phyloP scores from a whole-genome alignment of 2,329 filamentous ascomycete genomes.

The Aspergillus amoenus region DNA sequence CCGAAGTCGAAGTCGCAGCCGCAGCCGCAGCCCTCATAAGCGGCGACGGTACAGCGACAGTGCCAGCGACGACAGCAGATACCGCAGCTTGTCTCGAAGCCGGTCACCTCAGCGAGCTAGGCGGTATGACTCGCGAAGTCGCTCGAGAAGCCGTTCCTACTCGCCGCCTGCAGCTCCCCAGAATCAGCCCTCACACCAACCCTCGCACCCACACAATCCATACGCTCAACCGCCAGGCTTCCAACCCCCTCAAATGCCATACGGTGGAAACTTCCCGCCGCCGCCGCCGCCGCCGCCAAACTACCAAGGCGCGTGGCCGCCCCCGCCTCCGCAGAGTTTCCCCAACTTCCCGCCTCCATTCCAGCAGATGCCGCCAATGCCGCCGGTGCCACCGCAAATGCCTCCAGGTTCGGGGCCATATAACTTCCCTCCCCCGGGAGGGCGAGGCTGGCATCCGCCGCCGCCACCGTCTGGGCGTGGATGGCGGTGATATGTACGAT shows the following conservation, averaged over 20 bases:
- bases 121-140: slow-evolving; percentile 28
- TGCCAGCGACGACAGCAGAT: slow-evolving; percentile 30
- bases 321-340: slow-evolving; percentile 28
- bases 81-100: slow-evolving; percentile 27
- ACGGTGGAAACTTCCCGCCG: slow-evolving; percentile 16
- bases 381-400: neutral
- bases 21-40: slow-evolving; percentile 48
- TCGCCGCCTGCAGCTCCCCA: slow-evolving; percentile 26
- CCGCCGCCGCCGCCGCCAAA: slow-evolving; percentile 33
- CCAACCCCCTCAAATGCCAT: slow-evolving; percentile 20
- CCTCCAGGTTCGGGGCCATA: slow-evolving; percentile 23
- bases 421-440: slow-evolving; percentile 31
- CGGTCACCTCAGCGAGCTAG: slow-evolving; percentile 28
- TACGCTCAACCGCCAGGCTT: neutral
- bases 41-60: slow-evolving; percentile 43
- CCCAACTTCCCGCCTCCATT: slow-evolving; percentile 26
- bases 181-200: neutral
- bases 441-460: slow-evolving; percentile 22
- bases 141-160: slow-evolving; percentile 32
- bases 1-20: slow-evolving; percentile 42
- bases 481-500: slow-evolving; percentile 14
- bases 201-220: neutral
- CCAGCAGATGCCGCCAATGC: slow-evolving; percentile 11
- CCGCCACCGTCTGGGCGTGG: slow-evolving; percentile 12
- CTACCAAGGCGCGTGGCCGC: slow-evolving; percentile 38